Evolutionary conservation across 129 eudicot species (phyloP), one percentile per base, ranked within the genome.

Genomic region (Ambrosia artemisiifolia): DNA sequence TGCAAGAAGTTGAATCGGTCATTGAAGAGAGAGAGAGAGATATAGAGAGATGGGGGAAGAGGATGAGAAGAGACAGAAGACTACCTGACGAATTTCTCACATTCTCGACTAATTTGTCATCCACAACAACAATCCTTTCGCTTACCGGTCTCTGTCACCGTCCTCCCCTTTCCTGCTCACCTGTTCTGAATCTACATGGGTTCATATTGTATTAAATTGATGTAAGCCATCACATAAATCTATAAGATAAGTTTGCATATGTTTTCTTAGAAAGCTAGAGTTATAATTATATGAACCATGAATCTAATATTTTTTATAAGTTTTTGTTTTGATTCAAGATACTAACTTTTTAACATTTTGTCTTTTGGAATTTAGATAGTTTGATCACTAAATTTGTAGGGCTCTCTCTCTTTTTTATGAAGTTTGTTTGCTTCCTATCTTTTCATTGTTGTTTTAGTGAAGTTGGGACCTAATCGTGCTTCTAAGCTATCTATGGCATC

Each of bases 391-490:
- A 36, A 36, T 7, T 3, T 36, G 42, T 36, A 36, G 42, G 42
- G 6, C 42, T 36, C 2, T 34, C n/a, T 33, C n/a, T 11, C 13
- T 35, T 11, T 47, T 47, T 11, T 10, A 7, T 42, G 10, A 6
- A 6, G 1, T 32, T 60, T 10, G 11, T 48, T 53, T 59, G 2
- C 2, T 18, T 18, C 2, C 36, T 72, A 71, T 33, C 20, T 16
- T 42, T 70, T 74, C 51, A 12, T 63, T 74, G 30, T 63, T 38
- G 32, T 8, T 42, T 8, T 44, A 14, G 61, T 72, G 47, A n/a
- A 90, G 91, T 43, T 85, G 73, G 84, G 85, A 74, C 43, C 88
- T 72, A 89, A 85, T 48, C 80, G 71, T 17, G 65, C 84, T 20
- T 84, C 89, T 75, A 86, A 81, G 65, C 54, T 71, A 71, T 74